Conservation (phyloP, 176 grass and related monocot genomes). For the Aechmea fasciata region DNA sequence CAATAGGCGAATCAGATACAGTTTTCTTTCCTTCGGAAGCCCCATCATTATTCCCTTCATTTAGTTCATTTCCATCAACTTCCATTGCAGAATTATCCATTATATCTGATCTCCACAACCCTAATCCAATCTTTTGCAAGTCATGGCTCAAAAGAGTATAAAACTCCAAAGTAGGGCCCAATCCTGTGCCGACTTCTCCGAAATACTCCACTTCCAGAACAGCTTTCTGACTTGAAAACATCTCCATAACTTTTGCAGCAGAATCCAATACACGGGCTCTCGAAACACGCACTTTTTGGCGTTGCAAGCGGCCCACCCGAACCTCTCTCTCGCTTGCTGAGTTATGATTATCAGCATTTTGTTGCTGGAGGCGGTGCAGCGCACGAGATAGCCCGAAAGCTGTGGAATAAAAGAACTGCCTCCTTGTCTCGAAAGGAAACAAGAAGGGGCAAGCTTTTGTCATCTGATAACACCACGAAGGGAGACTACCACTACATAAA, state of each 20-base stretch:
- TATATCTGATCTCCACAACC: slow-evolving; percentile 67
- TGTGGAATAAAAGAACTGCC: slow-evolving; percentile 83
- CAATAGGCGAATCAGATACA: slow-evolving; percentile 15
- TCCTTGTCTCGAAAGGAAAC: slow-evolving; percentile 81
- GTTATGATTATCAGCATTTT: slow-evolving; percentile 48
- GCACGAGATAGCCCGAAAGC: slow-evolving; percentile 86
- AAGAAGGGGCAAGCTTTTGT: slow-evolving; percentile 78
- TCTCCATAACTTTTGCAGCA: slow-evolving; percentile 89
- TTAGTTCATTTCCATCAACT: slow-evolving; percentile 25
- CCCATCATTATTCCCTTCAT: slow-evolving; percentile 7
- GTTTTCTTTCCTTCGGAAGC: slow-evolving; percentile 20
- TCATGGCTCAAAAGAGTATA: slow-evolving; percentile 88
- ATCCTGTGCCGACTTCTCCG: slow-evolving; percentile 86
- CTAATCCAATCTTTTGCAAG: slow-evolving; percentile 48
- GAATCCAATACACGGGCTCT: slow-evolving; percentile 82
- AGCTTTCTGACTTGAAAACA: slow-evolving; percentile 77
- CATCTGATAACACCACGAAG: slow-evolving; percentile 86
- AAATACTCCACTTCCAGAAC: slow-evolving; percentile 97
- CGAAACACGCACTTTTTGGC: slow-evolving; percentile 89
- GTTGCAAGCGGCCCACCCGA: slow-evolving; percentile 53
- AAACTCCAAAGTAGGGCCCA: slow-evolving; percentile 87
- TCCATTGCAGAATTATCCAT: slow-evolving; percentile 34
- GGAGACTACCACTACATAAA: slow-evolving; percentile 78
- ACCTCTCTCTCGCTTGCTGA: slow-evolving; percentile 66
- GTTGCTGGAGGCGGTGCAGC: slow-evolving; percentile 83